These are phyloP conservation scores for Hypoxylon sp. DNA, from an alignment of 2,329 filamentous ascomycete species.

Conservation along the genomic window DNA sequence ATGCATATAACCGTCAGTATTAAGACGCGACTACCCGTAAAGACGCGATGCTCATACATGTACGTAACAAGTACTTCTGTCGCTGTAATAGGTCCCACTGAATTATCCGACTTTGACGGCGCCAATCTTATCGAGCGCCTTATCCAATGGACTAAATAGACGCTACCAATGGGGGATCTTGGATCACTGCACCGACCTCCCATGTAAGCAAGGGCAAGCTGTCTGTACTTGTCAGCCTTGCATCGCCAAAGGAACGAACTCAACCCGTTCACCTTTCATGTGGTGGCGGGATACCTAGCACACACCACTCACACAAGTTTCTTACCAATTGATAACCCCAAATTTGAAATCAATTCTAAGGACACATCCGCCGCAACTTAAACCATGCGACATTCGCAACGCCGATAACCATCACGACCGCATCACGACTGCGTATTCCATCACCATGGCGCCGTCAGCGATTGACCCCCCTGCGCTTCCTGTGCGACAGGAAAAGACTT, in stretches of 20 bases:
- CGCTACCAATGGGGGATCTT: slow-evolving; percentile 13
- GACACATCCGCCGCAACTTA: slow-evolving; percentile 5
- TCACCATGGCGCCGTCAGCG: slow-evolving; percentile 68
- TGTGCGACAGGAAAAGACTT: slow-evolving; percentile 61
- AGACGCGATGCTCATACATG: slow-evolving; percentile 19
- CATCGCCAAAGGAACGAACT: slow-evolving; percentile 19
- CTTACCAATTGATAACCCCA: slow-evolving; percentile 11
- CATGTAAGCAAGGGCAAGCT: slow-evolving; percentile 29
- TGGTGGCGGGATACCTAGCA: slow-evolving; percentile 11
- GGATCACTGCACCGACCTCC: slow-evolving; percentile 8
- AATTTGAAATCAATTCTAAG: neutral
- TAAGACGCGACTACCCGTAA: slow-evolving; percentile 4
- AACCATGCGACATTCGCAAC: slow-evolving; percentile 43
- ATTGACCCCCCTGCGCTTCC: slow-evolving; percentile 62
- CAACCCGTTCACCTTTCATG: slow-evolving; percentile 17
- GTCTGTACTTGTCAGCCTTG: slow-evolving; percentile 38
- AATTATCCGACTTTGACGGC: neutral
- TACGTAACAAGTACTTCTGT: slow-evolving; percentile 7
- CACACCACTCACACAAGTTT: slow-evolving; percentile 4
- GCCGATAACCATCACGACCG: slow-evolving; percentile 28
- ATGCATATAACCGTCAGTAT: neutral
- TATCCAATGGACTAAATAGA: slow-evolving; percentile 15
- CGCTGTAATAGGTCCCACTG: neutral
- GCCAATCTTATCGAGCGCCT: slow-evolving; percentile 3
- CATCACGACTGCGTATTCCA: slow-evolving; percentile 15